Evolutionary conservation across 768 basidiomycete species (phyloP).

Genomic region (Naganishia vaughanmartiniae): DNA sequence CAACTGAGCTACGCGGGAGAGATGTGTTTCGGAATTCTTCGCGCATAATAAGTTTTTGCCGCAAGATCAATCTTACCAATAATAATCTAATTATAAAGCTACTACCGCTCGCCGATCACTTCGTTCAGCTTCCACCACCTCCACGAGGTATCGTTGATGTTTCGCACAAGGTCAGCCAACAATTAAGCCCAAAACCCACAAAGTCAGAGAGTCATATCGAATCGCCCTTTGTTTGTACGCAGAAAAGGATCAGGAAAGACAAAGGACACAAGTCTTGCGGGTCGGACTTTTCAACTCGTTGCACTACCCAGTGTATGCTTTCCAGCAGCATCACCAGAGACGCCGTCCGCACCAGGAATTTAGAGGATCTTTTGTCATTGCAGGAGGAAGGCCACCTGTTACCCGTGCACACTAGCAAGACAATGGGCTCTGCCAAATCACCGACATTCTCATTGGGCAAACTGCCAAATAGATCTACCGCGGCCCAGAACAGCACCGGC

Average conservation of each 20-base stretch:
- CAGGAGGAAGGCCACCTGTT: slow-evolving; percentile 17
- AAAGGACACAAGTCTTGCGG: background rate
- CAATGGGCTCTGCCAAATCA: background rate
- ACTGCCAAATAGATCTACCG: background rate
- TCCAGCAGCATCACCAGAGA: slow-evolving; percentile 11
- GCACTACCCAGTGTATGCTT: slow-evolving; percentile 17
- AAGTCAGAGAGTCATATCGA: too few species aligned
- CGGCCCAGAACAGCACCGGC: background rate
- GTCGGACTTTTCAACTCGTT: background rate
- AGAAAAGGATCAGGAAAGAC: background rate
- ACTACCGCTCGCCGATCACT: background rate
- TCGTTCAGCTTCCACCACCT: slow-evolving; percentile 4
- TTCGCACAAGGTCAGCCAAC: too few species aligned
- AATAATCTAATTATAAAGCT: background rate
- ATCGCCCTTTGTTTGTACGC: background rate
- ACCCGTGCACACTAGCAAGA: background rate
- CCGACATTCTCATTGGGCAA: background rate
- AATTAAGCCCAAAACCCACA: too few species aligned
- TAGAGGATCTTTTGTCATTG: slow-evolving; percentile 13
- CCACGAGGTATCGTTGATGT: too few species aligned
- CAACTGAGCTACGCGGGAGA: slow-evolving; percentile 26
- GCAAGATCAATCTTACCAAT: too few species aligned
- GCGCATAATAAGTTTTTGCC: too few species aligned
- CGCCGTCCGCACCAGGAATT: slow-evolving; percentile 10
- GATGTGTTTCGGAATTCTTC: background rate